Evolutionary conservation across 257 asterid species (phyloP), one percentile per base, ranked within the genome.

Genomic region (Penstemon eatonii): DNA sequence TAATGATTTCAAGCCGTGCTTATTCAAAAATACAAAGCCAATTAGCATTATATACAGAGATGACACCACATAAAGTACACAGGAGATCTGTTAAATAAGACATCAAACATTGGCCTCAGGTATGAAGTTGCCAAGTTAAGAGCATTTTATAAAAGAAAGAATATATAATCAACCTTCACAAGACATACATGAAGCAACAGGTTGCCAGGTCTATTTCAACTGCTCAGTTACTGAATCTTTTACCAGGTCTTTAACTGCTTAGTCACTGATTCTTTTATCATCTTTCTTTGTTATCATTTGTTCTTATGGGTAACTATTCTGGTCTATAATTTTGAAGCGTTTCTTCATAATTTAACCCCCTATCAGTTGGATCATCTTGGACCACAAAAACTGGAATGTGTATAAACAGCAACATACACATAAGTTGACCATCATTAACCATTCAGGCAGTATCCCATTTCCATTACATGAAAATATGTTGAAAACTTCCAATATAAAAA

Each of bases 141-240:
- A 25, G 11, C 37, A 52, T 15, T 60, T 7, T 41, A 49, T 52
- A 37, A 53, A 38, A 75, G 70, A 56, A 15, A n/a, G 46, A 65
- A 65, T 42, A 65, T 42, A 40, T 8, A 64, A 13, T 46, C 15
- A 41, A 41, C 18, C 25, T 53, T 40, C n/a, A 8, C 66, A 43
- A 38, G 66, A 51, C 40, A 58, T 43, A 38, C n/a, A 50, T 41
- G 63, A 36, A 75, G n/a, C 56, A 53, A 38, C 40, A 67, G 46
- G 47, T 56, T 54, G 45, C 47, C 15, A 1, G 51, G 55, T 54
- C 55, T 37, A 18, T 37, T 8, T 15, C 73, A 36, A 43, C 70
- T 74, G 60, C 79, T 50, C 57, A 57, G 66, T 65, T 43, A 41
- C 36, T 25, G 42, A 54, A 18, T 63, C 40, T 40, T 25, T 25